A percentile compares a stretch with the other conserved stretches of the same genome.
These are phyloP conservation scores for Cryptosporidium tyzzeri DNA, from an alignment of 169 alveolate genomes.

Conservation along the genomic window DNA sequence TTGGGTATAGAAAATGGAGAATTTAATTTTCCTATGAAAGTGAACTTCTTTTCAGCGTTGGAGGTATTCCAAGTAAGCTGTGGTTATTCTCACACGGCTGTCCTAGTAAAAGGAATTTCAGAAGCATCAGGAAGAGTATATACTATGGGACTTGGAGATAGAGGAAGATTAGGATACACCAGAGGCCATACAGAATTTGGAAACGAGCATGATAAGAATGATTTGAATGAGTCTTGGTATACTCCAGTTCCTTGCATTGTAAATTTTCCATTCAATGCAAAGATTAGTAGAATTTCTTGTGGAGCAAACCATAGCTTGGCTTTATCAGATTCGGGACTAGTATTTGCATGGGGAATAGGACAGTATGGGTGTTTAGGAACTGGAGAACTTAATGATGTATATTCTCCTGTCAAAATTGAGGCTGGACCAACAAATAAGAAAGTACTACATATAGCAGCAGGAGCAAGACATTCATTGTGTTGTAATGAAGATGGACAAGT, in stretches of 20 bases:
- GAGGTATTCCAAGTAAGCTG: conserved; percentile 65
- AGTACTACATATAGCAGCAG: conserved; percentile 60
- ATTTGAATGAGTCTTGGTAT: conserved; percentile 47
- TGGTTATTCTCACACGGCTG: conserved; percentile 57
- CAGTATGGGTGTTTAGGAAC: conserved; percentile 61
- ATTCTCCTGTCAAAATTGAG: conserved; percentile 33
- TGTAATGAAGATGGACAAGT: conserved; percentile 45
- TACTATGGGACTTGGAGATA: conserved; percentile 62
- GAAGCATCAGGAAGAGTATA: conserved; percentile 50
- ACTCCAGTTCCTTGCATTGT: conserved; percentile 52
- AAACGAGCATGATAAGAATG: conserved; percentile 12
- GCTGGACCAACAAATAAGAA: conserved; percentile 4
- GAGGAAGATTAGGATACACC: conserved; percentile 62
- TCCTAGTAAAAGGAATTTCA: conserved; percentile 14
- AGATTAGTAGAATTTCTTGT: conserved; percentile 51
- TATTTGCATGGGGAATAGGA: conserved; percentile 63
- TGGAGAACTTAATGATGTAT: conserved; percentile 41
- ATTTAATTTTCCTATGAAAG: conserved; percentile 47
- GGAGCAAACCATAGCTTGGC: conserved; percentile 63
- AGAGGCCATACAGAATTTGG: conserved; percentile 54
- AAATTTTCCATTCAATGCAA: conserved; percentile 41
- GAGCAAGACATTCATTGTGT: conserved; percentile 55
- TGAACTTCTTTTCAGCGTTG: conserved; percentile 18
- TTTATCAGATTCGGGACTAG: conserved; percentile 18
- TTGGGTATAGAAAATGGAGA: conserved; percentile 25